Evolutionary conservation across 768 basidiomycete genomes (phyloP), one percentile per base, ranked within the genome.

Genomic region (Tephrocybe sp.): DNA sequence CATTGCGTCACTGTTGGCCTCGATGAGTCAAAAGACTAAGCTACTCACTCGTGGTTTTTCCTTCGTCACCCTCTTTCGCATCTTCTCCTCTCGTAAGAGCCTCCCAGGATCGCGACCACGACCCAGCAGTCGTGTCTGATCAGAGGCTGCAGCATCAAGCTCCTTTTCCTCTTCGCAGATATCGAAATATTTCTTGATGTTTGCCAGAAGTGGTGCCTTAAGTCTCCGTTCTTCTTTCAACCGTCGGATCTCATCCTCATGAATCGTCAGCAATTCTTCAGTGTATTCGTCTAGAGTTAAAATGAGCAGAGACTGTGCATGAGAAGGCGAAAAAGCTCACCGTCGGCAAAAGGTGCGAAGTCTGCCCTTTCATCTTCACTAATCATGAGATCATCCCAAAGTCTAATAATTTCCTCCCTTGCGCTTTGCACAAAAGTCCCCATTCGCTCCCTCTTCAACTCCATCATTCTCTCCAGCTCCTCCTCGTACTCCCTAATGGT

Each of bases 1-100:
- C 20, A 39, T 5, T 12, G 34, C 4, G n/a, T 15, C 7, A 36
- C 34, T 11, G n/a, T 15, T 11, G n/a, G n/a, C 34, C 8, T 36
- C 34, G 11, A n/a, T n/a, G n/a, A n/a, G n/a, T n/a, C n/a, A n/a
- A 9, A 18, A 43, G 43, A 32, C 9, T n/a, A 18, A 17, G n/a
- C 0, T 36, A 71, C 85, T 56, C 64, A 97, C 96, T 64, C 89
- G 81, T 23, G 96, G 96, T 63, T 97, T 98, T 71, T 96, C 88
- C 65, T 91, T 90, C 50, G 78, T 78, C 12, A 99, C 93, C 24
- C 95, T 78, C 67, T 98, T 98, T 48, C 96, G 79, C 87, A 96
- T 93, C 78, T 97, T 97, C 74, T 98, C 96, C 68, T 99, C 96
- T 53, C 92, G 80, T 46, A 98, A 70, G 30, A 99, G 69, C 17